A percentile compares a stretch with the other conserved stretches of the same genome.
Evolutionary conservation across 768 basidiomycete species (phyloP).

Genomic region (Pulveroboletus ravenelii): DNA sequence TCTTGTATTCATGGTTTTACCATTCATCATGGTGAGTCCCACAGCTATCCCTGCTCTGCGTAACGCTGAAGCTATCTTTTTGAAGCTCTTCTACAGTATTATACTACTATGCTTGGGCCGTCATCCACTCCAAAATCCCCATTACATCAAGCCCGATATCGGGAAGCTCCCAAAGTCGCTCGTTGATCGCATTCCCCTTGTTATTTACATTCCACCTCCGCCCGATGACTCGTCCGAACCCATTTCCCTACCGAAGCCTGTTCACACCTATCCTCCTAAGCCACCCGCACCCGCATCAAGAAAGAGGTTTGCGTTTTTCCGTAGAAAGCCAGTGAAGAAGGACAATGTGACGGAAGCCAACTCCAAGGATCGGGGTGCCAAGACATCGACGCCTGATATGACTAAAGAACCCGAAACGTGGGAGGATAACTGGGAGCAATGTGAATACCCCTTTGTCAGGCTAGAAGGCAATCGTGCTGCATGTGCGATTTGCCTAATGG

Average conservation of each 20-base stretch:
- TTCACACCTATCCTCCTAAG: slow-evolving; percentile 63
- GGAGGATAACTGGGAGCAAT: slow-evolving; percentile 76
- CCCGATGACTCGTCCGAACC: slow-evolving; percentile 42
- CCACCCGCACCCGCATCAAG: slow-evolving; percentile 28
- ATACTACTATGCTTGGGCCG: slow-evolving; percentile 74
- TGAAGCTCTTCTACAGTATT: slow-evolving; percentile 71
- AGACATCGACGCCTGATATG: slow-evolving; percentile 8
- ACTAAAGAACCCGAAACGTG: slow-evolving; percentile 45
- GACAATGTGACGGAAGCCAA: slow-evolving; percentile 14
- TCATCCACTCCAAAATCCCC: slow-evolving; percentile 71
- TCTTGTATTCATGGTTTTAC: slow-evolving; percentile 73
- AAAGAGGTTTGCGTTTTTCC: slow-evolving; percentile 53
- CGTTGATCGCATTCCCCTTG: slow-evolving; percentile 78
- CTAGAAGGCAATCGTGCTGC: slow-evolving; percentile 79
- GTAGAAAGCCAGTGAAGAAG: slow-evolving; percentile 24
- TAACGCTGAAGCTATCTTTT: slow-evolving; percentile 5
- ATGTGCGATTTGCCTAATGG: slow-evolving; percentile 81
- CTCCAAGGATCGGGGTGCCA: slow-evolving; percentile 15
- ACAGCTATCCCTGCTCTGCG: not conserved
- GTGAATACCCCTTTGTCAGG: slow-evolving; percentile 75
- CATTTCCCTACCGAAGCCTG: slow-evolving; percentile 42
- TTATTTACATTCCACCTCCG: slow-evolving; percentile 80
- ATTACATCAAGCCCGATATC: slow-evolving; percentile 72
- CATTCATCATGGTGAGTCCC: slow-evolving; percentile 66
- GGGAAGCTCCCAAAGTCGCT: slow-evolving; percentile 65